Evolutionary conservation across 495 filamentous ascomycete species (phyloP), one percentile per base, ranked within the genome.

Genomic region (Aspergillus homomorphus): DNA sequence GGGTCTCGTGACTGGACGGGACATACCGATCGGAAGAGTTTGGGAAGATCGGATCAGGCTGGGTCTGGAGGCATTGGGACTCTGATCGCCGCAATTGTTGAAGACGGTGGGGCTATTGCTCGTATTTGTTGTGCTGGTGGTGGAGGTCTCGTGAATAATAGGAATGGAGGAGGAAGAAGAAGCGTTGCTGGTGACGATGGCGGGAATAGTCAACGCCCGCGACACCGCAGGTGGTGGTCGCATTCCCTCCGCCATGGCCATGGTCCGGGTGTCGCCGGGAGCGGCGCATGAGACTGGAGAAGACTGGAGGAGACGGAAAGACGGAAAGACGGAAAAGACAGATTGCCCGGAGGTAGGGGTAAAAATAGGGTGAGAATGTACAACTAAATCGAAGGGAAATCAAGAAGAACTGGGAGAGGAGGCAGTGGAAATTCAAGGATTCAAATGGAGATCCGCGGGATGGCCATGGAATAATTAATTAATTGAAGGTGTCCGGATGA

Each of bases 161-260:
- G 42, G 28, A 24, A 24, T 56, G 54, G 28, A 43, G 41, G 23
- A 54, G 26, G 49, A 58, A 50, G 42, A 54, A 42, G 54, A 51
- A n/a, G 44, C 48, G 41, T 57, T 61, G 58, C 46, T 61, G 56
- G 66, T 63, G 66, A 66, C 30, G 53, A 63, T 62, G 58, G 65
- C 62, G 64, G 66, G 58, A 51, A 65, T 28, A 7, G 56, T 54
- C 45, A 56, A 53, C 57, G 60, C 55, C 58, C 62, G 64, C 50
- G 58, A 60, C 26, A 56, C 60, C 54, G 63, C 61, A 41, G 57
- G 58, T 50, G 57, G 58, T 59, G 24, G 58, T 60, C 58, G 63
- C 64, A 58, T 61, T 65, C 49, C 67, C 67, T 68, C 66, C 59
- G 67, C 61, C 69, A 72, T 72, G 55, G 67, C 61, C 69, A 72